Evolutionary conservation across 1,139 yeast species (phyloP), one percentile per base, ranked within the genome.

Genomic region (Zhuliangozyma blackwelliae): DNA sequence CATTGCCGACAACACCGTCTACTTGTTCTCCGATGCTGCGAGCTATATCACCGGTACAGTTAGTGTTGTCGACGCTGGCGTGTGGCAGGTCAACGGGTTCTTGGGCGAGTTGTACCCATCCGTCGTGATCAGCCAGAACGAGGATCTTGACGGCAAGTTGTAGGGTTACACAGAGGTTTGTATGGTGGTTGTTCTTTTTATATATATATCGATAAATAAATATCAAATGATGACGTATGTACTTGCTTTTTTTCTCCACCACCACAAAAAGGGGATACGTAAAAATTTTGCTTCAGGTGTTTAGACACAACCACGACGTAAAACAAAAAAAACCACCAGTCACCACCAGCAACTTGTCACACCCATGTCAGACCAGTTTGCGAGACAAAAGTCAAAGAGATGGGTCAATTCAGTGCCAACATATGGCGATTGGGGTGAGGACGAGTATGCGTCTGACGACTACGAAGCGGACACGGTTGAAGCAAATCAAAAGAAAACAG

Each of bases 1-100:
- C 56, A 85, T 90, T 54, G 97, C 97, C 11, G 84, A 90, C 47
- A 80, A 94, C 2, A 89, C 97, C 0, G 86, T 86, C 1, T 90
- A 70, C 56, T 65, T 90, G 48, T 84, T 90, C 52, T 84, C 95
- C 26, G 82, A 83, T 2, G 95, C 96, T 5, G 87, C 92, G 5
- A 53, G 69, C 11, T 90, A 81, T 56, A 73, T 90, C 27, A 79
- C 84, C 10, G 97, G 97, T 11, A 79, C 88, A 3, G 66, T 82
- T 20, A 68, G 77, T 32, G 83, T 88, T 10, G 96, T 90, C 10
- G 98, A 90, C 59, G 97, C 97, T 37, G 97, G 82, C 2, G 72
- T 76, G 39, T 89, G 97, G 96, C 95, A 88, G 54, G 65, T 77
- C 52, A 72, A 52, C 9, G 32, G 43, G 48, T 23, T 38, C 28